Evolutionary conservation across 306 rosid genomes (phyloP).

Genomic region (Albizia julibrissin): DNA sequence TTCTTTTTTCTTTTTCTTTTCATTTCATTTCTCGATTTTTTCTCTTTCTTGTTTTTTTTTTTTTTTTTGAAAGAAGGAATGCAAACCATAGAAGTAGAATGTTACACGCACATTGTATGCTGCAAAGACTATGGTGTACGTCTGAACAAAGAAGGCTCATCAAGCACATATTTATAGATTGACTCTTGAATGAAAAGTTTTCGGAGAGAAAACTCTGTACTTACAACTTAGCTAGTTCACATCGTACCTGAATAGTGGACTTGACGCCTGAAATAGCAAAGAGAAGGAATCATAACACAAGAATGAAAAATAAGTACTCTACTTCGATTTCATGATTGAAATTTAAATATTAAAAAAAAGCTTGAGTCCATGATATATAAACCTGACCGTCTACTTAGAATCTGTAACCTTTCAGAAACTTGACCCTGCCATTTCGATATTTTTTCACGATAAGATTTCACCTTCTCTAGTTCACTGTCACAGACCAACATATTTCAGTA

Average conservation of each 20-base stretch:
- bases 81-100: background rate
- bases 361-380: constrained; percentile 25
- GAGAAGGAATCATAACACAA: constrained; percentile 14
- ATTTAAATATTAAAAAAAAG: background rate
- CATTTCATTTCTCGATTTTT: no score
- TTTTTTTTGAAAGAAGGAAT: background rate
- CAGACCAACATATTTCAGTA: constrained; percentile 31
- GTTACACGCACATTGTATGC: background rate
- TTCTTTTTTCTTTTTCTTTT: no score
- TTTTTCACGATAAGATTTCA: constrained; percentile 75
- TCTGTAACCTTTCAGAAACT: constrained; percentile 82
- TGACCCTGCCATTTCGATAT: constrained; percentile 93
- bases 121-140: background rate
- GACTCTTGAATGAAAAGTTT: background rate
- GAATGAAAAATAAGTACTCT: constrained; percentile 29
- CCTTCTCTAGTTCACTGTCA: constrained; percentile 86
- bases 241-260: constrained; percentile 62
- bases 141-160: background rate
- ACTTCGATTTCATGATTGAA: background rate
- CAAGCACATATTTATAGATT: background rate
- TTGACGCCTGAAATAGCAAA: constrained; percentile 63
- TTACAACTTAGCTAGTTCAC: constrained; percentile 38
- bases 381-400: constrained; percentile 80
- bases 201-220: constrained; percentile 2
- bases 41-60: background rate